Conservation (phyloP, 352 stramenopile species). For the Blastocystis sp. region DNA sequence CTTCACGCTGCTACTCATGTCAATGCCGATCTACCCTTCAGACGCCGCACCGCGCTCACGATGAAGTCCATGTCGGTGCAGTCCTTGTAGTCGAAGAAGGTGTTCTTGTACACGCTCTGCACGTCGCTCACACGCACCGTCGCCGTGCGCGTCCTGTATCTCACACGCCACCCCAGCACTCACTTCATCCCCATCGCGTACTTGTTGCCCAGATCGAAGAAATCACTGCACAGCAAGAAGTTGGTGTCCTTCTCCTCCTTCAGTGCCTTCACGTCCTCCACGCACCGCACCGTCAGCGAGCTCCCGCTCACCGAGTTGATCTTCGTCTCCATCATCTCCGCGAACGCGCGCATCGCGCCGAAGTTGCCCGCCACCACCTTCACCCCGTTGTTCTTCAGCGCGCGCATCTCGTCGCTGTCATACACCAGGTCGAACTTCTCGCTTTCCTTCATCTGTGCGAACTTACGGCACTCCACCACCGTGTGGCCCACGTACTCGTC, state of each 20-base stretch:
- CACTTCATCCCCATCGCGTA: not conserved
- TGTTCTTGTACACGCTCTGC: conserved; percentile 33
- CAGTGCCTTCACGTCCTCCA: not conserved
- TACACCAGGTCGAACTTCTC: not conserved
- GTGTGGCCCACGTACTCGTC: not conserved
- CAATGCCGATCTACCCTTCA: conserved; percentile 25
- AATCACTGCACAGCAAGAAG: conserved; percentile 4
- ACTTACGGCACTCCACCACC: not conserved
- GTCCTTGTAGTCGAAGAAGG: conserved; percentile 47
- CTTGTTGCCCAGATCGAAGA: not conserved
- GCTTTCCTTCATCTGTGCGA: not conserved
- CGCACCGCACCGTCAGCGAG: not conserved
- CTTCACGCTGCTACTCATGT: conserved; percentile 64
- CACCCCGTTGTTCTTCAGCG: not conserved
- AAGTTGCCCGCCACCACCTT: conserved; percentile 1
- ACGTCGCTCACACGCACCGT: conserved; percentile 25
- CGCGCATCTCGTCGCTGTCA: not conserved
- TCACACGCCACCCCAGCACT: not conserved
- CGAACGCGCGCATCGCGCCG: not conserved
- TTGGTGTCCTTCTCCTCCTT: conserved; percentile 1
- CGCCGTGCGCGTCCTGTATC: not conserved
- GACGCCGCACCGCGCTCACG: not conserved
- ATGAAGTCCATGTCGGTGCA: conserved; percentile 59
- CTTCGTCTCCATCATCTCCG: not conserved
- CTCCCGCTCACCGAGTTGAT: conserved; percentile 5